Base-by-base conservation (phyloP, 108 stramenopile genomes). In the Cylindrotheca fusiformis region DNA sequence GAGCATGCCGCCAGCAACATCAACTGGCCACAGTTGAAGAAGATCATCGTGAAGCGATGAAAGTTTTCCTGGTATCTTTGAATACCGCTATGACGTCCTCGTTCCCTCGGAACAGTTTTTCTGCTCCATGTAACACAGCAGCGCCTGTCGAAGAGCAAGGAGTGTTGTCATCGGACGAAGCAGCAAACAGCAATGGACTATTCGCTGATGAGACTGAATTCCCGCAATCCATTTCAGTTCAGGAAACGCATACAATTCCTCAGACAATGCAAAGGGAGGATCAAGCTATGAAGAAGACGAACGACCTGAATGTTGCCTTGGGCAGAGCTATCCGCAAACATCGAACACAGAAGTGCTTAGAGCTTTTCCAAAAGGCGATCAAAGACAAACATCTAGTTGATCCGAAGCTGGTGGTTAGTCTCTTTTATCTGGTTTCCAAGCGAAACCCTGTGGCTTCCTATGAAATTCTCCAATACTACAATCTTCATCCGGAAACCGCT, bases 11-110 rank as follows among this genome's bases (percentile, higher is more conserved):
- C 23, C 50, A 20, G 24, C 30, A 52, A 6, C 50, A 63, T 26
- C 49, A 52, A 22, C 32, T 63, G 0, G 63, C 52, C 14, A 32
- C 45, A 10, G n/a, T 31, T 26, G 63, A 63, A 4, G 51, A 63
- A 1, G 18, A 21, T 17, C 55, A 56, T 56, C 24, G 60, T 23
- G 69, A 55, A 17, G 41, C 60, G 17, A 62, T 61, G 69, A 31
- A 52, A 22, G 27, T 63, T 14, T 61, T 71, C 25, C 30, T 71
- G 10, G 52, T 54, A n/a, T 71, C 69, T 20, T 52, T 71, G 17
- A 44, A 61, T 17, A 19, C 47, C 3, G 47, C 45, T 19, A 46
- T 41, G 14, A 10, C 36, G 36, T 41, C 36, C 10, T 41, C 36
- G 36, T 41, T 14, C 10, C 36, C 14, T 6, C 36, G 14, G 36